Evolutionary conservation across 2,329 filamentous ascomycete species (phyloP), one percentile per base, ranked within the genome.

Genomic region (Fusarium verrucosum): DNA sequence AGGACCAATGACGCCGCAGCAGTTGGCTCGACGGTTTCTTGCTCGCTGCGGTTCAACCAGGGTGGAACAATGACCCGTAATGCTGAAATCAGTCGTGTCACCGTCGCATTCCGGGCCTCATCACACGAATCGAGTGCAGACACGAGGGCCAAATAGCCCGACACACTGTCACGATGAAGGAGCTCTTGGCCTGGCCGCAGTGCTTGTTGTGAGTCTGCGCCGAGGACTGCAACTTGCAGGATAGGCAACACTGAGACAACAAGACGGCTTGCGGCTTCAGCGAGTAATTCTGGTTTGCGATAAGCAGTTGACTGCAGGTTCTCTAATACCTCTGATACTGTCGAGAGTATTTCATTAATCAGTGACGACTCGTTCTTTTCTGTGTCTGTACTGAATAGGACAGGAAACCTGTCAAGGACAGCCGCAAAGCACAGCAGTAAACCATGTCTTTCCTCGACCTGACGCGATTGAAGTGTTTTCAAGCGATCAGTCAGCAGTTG

Each of bases 361-460:
- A 77, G 55, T 4, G 72, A 52, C 13, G 66, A 46, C 9, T 66
- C 51, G 13, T 74, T 42, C 11, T 71, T 47, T 10, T 41, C 32
- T 28, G 42, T 16, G 19, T 35, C 51, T 19, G 56, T 19, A 5
- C 46, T 52, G 6, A 73, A 42, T 19, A 81, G 56, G 5, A 67
- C 69, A 1, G 82, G 80, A 11, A 85, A 68, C 7, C 75, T 73
- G 47, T 87, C 81, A 5, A 89, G 70, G 1, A 90, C 77, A 7
- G 85, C 81, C 3, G 89, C 84, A n/a, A 90, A 76, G 26, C 84
- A 83, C 9, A 90, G 75, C 1, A 91, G 71, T 6, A 92, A 75
- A 0, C 90, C 90, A 70, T 93, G 90, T 3, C 87, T 81, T 70
- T 91, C 88, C 70, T 92, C 89, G 4, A 89, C 84, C 69, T 92